phyloP scores from a whole-genome alignment of 805 yeast genomes.

The Lipomyces mesembrius region DNA sequence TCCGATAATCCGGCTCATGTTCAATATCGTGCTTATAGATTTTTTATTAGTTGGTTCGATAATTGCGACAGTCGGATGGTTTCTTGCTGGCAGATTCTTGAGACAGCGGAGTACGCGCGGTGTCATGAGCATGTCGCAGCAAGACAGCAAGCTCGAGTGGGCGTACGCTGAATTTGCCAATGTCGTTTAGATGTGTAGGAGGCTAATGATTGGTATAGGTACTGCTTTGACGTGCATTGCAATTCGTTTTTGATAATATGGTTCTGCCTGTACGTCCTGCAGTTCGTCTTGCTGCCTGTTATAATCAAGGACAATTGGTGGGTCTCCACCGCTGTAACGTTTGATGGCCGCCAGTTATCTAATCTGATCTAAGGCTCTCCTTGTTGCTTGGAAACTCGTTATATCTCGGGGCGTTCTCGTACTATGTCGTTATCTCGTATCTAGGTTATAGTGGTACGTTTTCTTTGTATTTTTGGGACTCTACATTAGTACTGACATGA shows the following conservation, averaged over 20 bases:
- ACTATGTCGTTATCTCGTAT: conserved; percentile 79
- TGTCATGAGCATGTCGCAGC: conserved; percentile 45
- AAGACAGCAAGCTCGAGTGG: conserved; percentile 70
- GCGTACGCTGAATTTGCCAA: conserved; percentile 51
- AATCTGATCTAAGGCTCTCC: conserved; percentile 49
- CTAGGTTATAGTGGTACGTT: conserved; percentile 75
- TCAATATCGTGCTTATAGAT: conserved; percentile 85
- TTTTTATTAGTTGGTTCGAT: conserved; percentile 71
- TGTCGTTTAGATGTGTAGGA: background rate
- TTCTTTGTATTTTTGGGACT: background rate
- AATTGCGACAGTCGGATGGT: conserved; percentile 75
- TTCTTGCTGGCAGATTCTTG: conserved; percentile 67
- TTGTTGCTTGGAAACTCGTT: conserved; percentile 76
- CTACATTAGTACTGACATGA: background rate
- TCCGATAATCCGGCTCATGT: conserved; percentile 66
- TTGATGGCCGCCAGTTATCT: background rate
- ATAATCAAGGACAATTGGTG: conserved; percentile 64
- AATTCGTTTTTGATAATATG: conserved; percentile 83
- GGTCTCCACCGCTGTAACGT: background rate
- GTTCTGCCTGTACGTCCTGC: conserved; percentile 73
- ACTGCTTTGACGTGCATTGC: conserved; percentile 92
- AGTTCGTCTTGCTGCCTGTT: conserved; percentile 75
- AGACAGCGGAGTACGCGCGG: conserved; percentile 47
- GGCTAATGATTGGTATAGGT: conserved; percentile 20
- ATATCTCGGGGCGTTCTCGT: conserved; percentile 72